Base-by-base conservation (phyloP, 129 eudicot species). In the Gnaphalium uliginosum region DNA sequence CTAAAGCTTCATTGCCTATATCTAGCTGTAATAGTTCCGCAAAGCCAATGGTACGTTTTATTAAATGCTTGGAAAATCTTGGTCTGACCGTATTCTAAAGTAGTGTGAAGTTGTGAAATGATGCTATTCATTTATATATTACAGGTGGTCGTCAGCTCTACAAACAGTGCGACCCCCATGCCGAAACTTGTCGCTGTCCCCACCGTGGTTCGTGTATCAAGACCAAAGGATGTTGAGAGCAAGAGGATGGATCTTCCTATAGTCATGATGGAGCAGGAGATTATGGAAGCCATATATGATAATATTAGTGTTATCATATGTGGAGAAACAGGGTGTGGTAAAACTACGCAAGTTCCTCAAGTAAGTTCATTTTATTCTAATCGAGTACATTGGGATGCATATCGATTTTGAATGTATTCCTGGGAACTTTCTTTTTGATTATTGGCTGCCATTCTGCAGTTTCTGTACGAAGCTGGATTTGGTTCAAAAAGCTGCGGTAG, bases 321-420 rank as follows among this genome's bases (percentile, higher is more conserved):
- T 76, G 99, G 99, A 76, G 97, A 89, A 83, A 95, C 99, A 50
- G 99, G 99, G 50, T 95, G 96, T 76, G 99, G 99, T 71, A 95
- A 91, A 71, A 95, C 99, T n/a, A 91, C 99, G 27, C 99, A 95
- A 87, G 96, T 95, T 74, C 99, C 99, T 15, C 99, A 94, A 97
- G 99, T 91, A 30, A 46, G 86, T 11, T 24, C 33, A 21, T 25
- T 43, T 51, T 25, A 60, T 35, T 19, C 37, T 50, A 67, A 10
- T 32, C 0, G 19, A 41, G 33, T 18, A 13, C 5, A 15, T 29
- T 23, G 4, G 33, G 8, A 32, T 21, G 24, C 4, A 1, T 4
- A 19, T 54, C 14, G 14, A 54, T 17, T 62, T 62, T 27, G 5
- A 26, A 29, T 63, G 0, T 63, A 63, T 7, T 2, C 37, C 23